Evolutionary conservation across 129 eudicot species (phyloP).

Genomic region (Centella asiatica): DNA sequence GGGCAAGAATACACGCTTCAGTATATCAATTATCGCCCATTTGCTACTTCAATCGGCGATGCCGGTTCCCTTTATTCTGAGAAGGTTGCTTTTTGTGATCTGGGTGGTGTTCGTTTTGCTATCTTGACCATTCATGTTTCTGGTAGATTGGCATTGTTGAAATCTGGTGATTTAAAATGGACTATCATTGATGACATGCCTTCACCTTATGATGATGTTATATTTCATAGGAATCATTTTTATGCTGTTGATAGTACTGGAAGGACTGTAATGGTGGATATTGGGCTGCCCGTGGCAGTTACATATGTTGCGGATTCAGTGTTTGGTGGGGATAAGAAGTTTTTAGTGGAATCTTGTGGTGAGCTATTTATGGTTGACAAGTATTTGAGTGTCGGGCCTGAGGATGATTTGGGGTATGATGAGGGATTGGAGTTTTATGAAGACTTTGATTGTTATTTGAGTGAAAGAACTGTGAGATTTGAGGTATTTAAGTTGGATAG

Average conservation of each 20-base stretch:
- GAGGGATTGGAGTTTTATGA: slow-evolving; percentile 66
- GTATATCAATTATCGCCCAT: slow-evolving; percentile 54
- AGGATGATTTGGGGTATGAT: slow-evolving; percentile 48
- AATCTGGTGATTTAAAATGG: slow-evolving; percentile 57
- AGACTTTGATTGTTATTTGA: slow-evolving; percentile 69
- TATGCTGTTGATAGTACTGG: slow-evolving; percentile 71
- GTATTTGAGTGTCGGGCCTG: slow-evolving; percentile 61
- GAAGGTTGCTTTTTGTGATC: slow-evolving; percentile 51
- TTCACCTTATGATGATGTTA: slow-evolving; percentile 73
- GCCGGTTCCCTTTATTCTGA: slow-evolving; percentile 66
- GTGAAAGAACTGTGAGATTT: slow-evolving; percentile 68
- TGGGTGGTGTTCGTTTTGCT: slow-evolving; percentile 33
- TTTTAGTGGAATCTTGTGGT: slow-evolving; percentile 52
- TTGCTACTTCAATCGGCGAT: slow-evolving; percentile 60
- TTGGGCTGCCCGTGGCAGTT: slow-evolving; percentile 14
- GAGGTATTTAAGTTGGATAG: slow-evolving; percentile 68
- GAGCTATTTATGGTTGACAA: slow-evolving; percentile 67
- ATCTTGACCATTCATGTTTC: slow-evolving; percentile 68
- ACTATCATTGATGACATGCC: slow-evolving; percentile 48
- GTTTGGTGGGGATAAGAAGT: slow-evolving; percentile 85
- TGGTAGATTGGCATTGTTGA: slow-evolving; percentile 64
- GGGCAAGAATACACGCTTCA: slow-evolving; percentile 60
- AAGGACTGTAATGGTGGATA: slow-evolving; percentile 36
- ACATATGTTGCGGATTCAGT: slow-evolving; percentile 40
- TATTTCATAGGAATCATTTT: slow-evolving; percentile 36